Evolutionary conservation across 768 basidiomycete genomes (phyloP).

Genomic region (Termitomyces titanicus): DNA sequence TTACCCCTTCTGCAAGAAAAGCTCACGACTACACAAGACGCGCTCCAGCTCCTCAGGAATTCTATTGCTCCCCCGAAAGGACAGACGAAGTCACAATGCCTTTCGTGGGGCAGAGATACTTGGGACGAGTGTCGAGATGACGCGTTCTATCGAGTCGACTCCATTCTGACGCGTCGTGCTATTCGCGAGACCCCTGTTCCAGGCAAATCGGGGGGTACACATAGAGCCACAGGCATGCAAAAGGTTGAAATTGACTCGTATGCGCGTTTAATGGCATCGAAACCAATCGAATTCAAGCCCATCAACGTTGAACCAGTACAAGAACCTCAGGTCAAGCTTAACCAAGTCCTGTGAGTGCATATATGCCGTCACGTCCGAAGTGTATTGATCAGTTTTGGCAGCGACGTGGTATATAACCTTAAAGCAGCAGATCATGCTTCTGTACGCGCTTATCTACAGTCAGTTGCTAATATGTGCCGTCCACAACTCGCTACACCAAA

Average conservation of each 20-base stretch:
- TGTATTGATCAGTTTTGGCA: background rate
- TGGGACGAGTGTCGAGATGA: slow-evolving; percentile 12
- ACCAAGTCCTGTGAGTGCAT: slow-evolving; percentile 38
- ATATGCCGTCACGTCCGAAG: background rate
- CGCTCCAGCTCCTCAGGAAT: slow-evolving; percentile 30
- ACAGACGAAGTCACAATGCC: slow-evolving; percentile 30
- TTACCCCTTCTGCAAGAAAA: slow-evolving; percentile 43
- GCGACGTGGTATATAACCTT: slow-evolving; percentile 16
- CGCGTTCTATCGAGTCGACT: slow-evolving; percentile 34
- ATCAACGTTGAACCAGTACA: slow-evolving; percentile 27
- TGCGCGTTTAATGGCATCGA: slow-evolving; percentile 18
- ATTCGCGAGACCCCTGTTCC: slow-evolving; percentile 42
- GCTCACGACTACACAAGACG: slow-evolving; percentile 33
- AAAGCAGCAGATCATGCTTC: slow-evolving; percentile 17
- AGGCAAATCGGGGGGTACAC: slow-evolving; percentile 22
- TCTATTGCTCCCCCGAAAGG: slow-evolving; percentile 19
- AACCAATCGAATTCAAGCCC: slow-evolving; percentile 13
- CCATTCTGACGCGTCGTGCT: slow-evolving; percentile 44
- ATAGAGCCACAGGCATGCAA: background rate
- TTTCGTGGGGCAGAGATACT: slow-evolving; percentile 29
- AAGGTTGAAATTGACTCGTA: slow-evolving; percentile 18
- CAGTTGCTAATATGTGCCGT: slow-evolving; percentile 8
- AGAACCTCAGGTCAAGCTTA: slow-evolving; percentile 26
- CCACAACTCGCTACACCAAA: background rate
- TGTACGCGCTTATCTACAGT: slow-evolving; percentile 16